Conservation (phyloP, 306 rosid species). For the Trifolium fragiferum region DNA sequence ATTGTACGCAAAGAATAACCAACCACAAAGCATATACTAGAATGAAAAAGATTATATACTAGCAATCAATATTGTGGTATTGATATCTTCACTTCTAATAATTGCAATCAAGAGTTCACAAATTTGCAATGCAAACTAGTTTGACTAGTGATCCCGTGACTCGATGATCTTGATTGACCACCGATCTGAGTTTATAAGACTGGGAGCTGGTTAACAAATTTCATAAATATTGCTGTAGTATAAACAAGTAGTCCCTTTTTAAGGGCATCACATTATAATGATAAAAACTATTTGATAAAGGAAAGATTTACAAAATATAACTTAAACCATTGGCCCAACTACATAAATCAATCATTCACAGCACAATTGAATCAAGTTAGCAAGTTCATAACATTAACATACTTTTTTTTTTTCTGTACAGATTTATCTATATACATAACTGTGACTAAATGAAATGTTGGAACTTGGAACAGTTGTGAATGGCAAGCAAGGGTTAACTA, state of each 20-base stretch:
- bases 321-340: constrained; percentile 13
- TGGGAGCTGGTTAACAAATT: too few species aligned
- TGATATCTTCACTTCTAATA: background rate
- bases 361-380: constrained; percentile 53
- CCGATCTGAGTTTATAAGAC: too few species aligned
- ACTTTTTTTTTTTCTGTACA: constrained; percentile 55
- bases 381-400: constrained; percentile 43
- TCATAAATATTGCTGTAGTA: too few species aligned
- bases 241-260: too few species aligned
- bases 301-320: background rate
- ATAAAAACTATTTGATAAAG: constrained; percentile 1
- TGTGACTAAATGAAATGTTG: constrained; percentile 29
- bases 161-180: background rate
- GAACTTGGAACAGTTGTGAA: constrained; percentile 24
- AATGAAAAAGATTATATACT: background rate
- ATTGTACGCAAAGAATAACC: constrained; percentile 33
- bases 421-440: constrained; percentile 41
- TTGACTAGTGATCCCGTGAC: background rate
- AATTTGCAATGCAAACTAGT: background rate
- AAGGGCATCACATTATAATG: background rate
- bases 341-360: constrained; percentile 47
- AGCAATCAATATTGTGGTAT: background rate
- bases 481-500: constrained; percentile 51
- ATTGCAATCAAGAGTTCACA: background rate
- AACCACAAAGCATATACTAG: background rate